These are phyloP conservation scores for Chlorella sp. DNA, from an alignment of 139 green algal genomes.

Conservation along the genomic window DNA sequence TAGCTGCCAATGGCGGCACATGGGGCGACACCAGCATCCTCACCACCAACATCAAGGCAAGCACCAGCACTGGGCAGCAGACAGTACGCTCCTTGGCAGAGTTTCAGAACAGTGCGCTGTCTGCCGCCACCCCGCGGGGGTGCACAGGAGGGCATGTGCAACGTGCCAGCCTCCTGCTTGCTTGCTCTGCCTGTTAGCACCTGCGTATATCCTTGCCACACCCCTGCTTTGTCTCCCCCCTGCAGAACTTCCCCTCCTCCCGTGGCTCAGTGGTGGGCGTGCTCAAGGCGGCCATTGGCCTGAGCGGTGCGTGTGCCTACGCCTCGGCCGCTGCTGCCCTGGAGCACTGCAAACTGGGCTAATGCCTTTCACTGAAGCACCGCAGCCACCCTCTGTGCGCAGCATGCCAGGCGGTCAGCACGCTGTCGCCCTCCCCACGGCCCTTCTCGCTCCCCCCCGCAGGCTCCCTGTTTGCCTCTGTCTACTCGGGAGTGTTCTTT, in stretches of 20 bases:
- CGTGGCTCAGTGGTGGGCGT: constrained; percentile 83
- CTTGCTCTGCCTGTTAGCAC: constrained; percentile 29
- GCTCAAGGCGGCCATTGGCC: constrained; percentile 75
- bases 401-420: too few relatives aligned
- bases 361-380: too few relatives aligned
- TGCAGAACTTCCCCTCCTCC: constrained; percentile 80
- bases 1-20: constrained; percentile 68
- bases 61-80: too few relatives aligned
- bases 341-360: too few relatives aligned
- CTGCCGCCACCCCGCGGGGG: too few relatives aligned
- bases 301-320: constrained; percentile 39
- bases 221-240: background rate
- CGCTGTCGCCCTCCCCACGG: background rate
- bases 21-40: constrained; percentile 80
- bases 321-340: too few relatives aligned
- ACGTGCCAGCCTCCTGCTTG: too few relatives aligned
- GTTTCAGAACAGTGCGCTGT: too few relatives aligned
- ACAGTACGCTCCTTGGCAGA: too few relatives aligned
- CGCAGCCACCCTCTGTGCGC: too few relatives aligned
- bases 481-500: constrained; percentile 65
- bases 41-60: constrained; percentile 71
- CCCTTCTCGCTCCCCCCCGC: background rate
- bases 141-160: too few relatives aligned
- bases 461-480: constrained; percentile 44
- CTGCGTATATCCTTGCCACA: too few relatives aligned